Percentiles rank a stretch among this genome's conserved stretches.
These are phyloP conservation scores for Euphorbia pulcherrima DNA, from an alignment of 345 rosid genomes.

Conservation along the genomic window DNA sequence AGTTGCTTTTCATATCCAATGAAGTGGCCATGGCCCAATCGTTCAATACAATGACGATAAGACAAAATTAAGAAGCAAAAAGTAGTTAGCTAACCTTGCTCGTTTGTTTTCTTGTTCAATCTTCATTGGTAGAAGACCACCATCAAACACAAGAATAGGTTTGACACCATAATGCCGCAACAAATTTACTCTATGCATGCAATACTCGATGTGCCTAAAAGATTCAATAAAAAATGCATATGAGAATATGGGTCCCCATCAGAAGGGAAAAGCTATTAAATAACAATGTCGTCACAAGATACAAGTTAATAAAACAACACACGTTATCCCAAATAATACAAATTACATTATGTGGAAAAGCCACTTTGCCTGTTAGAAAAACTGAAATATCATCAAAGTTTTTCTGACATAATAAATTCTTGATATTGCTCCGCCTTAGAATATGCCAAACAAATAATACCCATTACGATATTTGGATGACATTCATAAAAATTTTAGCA, in stretches of 20 bases:
- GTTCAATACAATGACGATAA: background rate
- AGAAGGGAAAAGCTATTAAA: background rate
- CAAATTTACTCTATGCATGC: constrained; percentile 92
- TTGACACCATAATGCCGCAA: constrained; percentile 76
- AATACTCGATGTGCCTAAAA: constrained; percentile 80
- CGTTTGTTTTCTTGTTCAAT: constrained; percentile 96
- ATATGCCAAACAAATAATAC: no score
- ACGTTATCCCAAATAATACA: background rate
- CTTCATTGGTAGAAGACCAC: constrained; percentile 91
- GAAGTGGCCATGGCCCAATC: background rate
- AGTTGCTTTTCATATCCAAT: constrained; percentile 3
- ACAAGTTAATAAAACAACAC: background rate
- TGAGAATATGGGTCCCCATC: background rate
- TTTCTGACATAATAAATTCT: background rate
- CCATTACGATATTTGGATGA: background rate
- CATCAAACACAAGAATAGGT: constrained; percentile 89
- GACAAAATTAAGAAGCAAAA: background rate
- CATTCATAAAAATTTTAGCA: constrained; percentile 1
- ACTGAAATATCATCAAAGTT: background rate
- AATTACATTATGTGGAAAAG: background rate
- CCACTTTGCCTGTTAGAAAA: background rate
- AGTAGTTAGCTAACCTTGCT: constrained; percentile 54
- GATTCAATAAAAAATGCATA: constrained; percentile 13
- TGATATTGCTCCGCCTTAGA: no score
- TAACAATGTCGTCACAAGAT: background rate